Percentiles rank a stretch among this genome's conserved stretches.
These are phyloP conservation scores for Apiospora rasikravindrae DNA, from an alignment of 2,329 filamentous ascomycete species.

Conservation along the genomic window DNA sequence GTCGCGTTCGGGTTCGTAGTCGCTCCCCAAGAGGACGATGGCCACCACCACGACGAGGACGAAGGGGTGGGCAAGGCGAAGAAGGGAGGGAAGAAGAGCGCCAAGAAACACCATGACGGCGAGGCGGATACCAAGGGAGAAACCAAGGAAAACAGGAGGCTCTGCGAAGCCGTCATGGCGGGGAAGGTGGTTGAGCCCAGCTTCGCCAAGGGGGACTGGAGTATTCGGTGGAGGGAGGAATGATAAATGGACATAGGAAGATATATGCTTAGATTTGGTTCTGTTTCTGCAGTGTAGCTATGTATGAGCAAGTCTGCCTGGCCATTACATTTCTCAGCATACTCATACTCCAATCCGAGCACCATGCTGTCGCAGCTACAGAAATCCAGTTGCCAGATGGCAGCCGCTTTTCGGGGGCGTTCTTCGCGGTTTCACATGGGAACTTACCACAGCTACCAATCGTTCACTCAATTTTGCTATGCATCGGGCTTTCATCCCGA, in stretches of 20 bases:
- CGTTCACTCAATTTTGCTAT: too few species aligned
- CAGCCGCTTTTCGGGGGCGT: too few species aligned
- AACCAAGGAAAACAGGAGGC: constrained; percentile 38
- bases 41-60: not conserved
- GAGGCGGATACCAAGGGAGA: constrained; percentile 3
- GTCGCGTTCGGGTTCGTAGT: constrained; percentile 58
- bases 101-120: constrained; percentile 26
- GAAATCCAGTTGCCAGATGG: too few species aligned
- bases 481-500: too few species aligned
- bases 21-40: not conserved
- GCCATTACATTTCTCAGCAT: too few species aligned
- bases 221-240: constrained; percentile 59
- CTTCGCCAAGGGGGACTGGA: constrained; percentile 67
- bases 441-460: too few species aligned
- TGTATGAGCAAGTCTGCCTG: too few species aligned
- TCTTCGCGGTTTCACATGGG: too few species aligned
- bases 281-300: too few species aligned
- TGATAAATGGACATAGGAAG: not conserved
- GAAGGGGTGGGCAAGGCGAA: not conserved
- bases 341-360: too few species aligned
- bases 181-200: constrained; percentile 63
- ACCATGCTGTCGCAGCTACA: too few species aligned
- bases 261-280: not conserved
- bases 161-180: constrained; percentile 65
- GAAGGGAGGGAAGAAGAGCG: not conserved